A percentile compares a stretch with the other conserved stretches of the same genome.
Evolutionary conservation across 108 stramenopile species (phyloP).

Genomic region (Pseudonitzschia multiseries): DNA sequence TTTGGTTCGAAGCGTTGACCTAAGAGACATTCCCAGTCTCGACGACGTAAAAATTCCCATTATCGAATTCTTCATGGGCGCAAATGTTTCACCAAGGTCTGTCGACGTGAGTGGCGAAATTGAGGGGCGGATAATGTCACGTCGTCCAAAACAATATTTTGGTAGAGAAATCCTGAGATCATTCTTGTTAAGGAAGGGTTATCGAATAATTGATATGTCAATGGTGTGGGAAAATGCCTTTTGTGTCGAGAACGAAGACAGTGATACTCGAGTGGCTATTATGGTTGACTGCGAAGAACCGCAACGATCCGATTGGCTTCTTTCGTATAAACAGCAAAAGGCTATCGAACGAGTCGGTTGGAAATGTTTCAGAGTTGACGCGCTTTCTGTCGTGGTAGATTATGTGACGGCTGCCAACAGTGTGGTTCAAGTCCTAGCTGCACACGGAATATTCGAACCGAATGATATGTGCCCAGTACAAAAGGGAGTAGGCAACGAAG

Average conservation of each 20-base stretch:
- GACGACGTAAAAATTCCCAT: conserved; percentile 54
- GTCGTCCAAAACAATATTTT: not conserved
- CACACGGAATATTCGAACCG: conserved; percentile 18
- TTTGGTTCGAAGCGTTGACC: conserved; percentile 57
- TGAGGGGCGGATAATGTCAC: not conserved
- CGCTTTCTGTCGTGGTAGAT: conserved; percentile 35
- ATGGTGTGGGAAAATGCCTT: conserved; percentile 51
- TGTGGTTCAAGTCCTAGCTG: conserved; percentile 29
- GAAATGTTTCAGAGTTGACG: conserved; percentile 54
- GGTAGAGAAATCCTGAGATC: conserved; percentile 7
- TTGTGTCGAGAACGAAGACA: conserved; percentile 41
- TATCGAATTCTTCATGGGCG: conserved; percentile 45
- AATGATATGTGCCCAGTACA: not conserved
- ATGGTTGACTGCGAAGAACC: conserved; percentile 43
- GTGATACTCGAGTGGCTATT: conserved; percentile 40
- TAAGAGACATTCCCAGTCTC: conserved; percentile 39
- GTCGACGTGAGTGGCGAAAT: not conserved
- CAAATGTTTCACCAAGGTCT: not conserved
- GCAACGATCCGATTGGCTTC: conserved; percentile 35
- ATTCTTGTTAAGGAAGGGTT: conserved; percentile 34
- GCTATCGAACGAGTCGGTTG: conserved; percentile 66
- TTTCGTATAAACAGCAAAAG: conserved; percentile 45
- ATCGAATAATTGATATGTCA: conserved; percentile 38
- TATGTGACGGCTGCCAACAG: not conserved
- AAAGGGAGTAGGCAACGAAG: not conserved